A percentile compares a stretch with the other conserved stretches of the same genome.
Conservation (phyloP, 1,139 yeast species). For the Saccharomycopsis hybrid region DNA sequence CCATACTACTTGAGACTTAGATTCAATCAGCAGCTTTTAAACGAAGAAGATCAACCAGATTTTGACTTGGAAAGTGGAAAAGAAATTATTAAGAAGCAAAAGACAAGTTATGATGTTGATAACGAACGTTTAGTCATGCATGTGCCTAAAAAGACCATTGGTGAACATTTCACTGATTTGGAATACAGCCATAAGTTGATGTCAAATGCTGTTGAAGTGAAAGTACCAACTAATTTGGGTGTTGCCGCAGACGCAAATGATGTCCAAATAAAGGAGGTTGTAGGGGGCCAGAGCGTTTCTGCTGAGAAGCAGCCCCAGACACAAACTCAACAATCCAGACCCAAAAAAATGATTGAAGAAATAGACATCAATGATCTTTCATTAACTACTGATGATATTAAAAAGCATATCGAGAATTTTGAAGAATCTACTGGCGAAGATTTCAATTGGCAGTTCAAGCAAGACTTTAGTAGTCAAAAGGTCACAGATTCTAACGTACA, state of each 20-base stretch:
- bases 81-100: constrained; percentile 30
- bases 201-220: constrained; percentile 40
- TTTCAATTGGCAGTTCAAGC: constrained; percentile 81
- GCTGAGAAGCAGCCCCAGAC: not conserved
- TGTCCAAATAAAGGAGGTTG: constrained; percentile 22
- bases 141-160: constrained; percentile 56
- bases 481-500: constrained; percentile 23
- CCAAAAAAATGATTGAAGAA: constrained; percentile 69
- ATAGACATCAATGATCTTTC: constrained; percentile 34
- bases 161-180: constrained; percentile 72
- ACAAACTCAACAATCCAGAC: no score
- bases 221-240: constrained; percentile 19
- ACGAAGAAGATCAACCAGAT: constrained; percentile 56
- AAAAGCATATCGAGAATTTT: constrained; percentile 24
- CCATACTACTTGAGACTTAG: constrained; percentile 85
- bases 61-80: constrained; percentile 34
- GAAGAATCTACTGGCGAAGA: constrained; percentile 40
- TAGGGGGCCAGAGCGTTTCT: constrained; percentile 1
- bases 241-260: constrained; percentile 30
- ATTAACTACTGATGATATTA: constrained; percentile 20
- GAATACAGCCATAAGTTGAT: constrained; percentile 77
- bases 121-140: constrained; percentile 31
- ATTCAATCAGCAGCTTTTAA: constrained; percentile 55
- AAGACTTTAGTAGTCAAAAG: constrained; percentile 30
- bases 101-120: constrained; percentile 29